Evolutionary conservation across 2,329 filamentous ascomycete species (phyloP).

Genomic region (Fusarium sp.): DNA sequence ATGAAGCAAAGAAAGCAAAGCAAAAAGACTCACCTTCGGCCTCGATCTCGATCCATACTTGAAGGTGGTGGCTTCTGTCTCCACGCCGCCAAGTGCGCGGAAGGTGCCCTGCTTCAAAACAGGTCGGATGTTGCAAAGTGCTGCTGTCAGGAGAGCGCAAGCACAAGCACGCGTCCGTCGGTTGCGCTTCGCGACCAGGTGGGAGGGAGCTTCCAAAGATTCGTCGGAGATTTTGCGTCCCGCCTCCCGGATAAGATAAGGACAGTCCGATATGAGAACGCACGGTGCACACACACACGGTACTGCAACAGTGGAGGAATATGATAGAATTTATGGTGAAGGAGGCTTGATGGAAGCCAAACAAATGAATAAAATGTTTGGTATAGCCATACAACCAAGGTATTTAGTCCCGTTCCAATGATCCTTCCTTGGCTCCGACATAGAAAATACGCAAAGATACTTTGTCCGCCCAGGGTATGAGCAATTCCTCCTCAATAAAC

Average conservation of each 20-base stretch:
- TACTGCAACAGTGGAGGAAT: too few relatives aligned
- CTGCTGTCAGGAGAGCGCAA: slow-evolving; percentile 37
- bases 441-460: slow-evolving; percentile 8
- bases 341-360: too few relatives aligned
- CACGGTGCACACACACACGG: not conserved
- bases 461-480: not conserved
- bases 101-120: slow-evolving; percentile 22
- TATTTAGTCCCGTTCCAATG: too few relatives aligned
- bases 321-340: too few relatives aligned
- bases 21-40: slow-evolving; percentile 53
- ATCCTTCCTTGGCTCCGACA: not conserved
- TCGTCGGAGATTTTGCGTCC: slow-evolving; percentile 44
- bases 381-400: too few relatives aligned
- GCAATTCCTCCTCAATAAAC: not conserved
- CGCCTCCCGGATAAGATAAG: slow-evolving; percentile 46
- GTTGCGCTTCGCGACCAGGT: slow-evolving; percentile 24
- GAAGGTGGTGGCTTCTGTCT: slow-evolving; percentile 5
- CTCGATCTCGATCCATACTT: slow-evolving; percentile 57
- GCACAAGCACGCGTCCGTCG: slow-evolving; percentile 44
- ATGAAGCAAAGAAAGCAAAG: slow-evolving; percentile 22
- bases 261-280: slow-evolving; percentile 1
- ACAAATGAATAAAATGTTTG: too few relatives aligned
- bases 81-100: slow-evolving; percentile 15
- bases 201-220: slow-evolving; percentile 28
- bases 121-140: slow-evolving; percentile 6